These are phyloP conservation scores for Castanospermum australe DNA, from an alignment of 306 rosid genomes.

Conservation along the genomic window DNA sequence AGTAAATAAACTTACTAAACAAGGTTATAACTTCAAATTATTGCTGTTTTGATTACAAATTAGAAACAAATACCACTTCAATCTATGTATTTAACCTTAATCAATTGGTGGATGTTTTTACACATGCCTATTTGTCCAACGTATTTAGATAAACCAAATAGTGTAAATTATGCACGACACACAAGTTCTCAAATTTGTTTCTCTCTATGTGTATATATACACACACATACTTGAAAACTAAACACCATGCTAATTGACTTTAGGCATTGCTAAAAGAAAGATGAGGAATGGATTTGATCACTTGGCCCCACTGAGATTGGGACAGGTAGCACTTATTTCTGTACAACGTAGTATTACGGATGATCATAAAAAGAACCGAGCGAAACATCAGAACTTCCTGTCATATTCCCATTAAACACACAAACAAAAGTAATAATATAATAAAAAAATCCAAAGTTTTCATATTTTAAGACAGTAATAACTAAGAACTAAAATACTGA, in stretches of 20 bases:
- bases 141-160: no score
- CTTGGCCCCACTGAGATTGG: not conserved
- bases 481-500: not conserved
- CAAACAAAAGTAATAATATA: not conserved
- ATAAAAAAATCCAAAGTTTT: not conserved
- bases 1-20: no score
- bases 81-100: no score
- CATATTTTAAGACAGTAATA: not conserved
- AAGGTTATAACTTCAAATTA: no score
- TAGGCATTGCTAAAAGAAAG: no score
- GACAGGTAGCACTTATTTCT: constrained; percentile 23
- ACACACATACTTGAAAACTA: not conserved
- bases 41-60: no score
- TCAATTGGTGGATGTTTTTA: no score
- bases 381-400: not conserved
- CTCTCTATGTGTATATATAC: no score
- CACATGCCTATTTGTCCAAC: no score
- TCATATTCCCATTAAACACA: not conserved
- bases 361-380: not conserved
- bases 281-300: not conserved
- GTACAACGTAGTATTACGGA: constrained; percentile 10
- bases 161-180: no score
- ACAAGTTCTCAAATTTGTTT: no score
- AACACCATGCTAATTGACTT: not conserved
- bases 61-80: no score